These are phyloP conservation scores for Ogataea zsoltii DNA, from an alignment of 805 yeast genomes.

Conservation along the genomic window DNA sequence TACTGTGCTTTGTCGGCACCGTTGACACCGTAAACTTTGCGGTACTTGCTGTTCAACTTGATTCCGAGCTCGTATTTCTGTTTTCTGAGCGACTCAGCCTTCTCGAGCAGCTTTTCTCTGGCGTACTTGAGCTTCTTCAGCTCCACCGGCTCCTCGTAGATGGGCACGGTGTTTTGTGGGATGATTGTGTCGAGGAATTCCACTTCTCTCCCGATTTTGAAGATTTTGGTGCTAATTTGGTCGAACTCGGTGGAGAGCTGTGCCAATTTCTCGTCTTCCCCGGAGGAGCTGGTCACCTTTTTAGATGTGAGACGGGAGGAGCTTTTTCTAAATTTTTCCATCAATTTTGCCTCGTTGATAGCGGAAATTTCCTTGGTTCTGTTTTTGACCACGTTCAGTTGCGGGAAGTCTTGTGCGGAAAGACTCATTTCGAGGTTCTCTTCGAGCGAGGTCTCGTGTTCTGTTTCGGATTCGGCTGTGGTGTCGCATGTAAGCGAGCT, in stretches of 20 bases:
- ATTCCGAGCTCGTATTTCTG: constrained; percentile 34
- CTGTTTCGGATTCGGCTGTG: constrained; percentile 27
- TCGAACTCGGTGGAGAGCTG: constrained; percentile 20
- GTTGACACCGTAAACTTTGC: constrained; percentile 31
- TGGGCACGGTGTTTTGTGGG: constrained; percentile 21
- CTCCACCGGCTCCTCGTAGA: constrained; percentile 23
- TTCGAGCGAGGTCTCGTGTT: constrained; percentile 14
- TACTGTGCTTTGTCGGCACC: constrained; percentile 49
- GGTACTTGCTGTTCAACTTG: constrained; percentile 28
- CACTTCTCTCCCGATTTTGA: constrained; percentile 33
- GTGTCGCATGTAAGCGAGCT: constrained; percentile 24
- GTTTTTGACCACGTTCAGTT: constrained; percentile 20
- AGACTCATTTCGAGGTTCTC: not conserved
- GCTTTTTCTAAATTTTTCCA: constrained; percentile 23
- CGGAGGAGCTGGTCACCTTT: constrained; percentile 14
- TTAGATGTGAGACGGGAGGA: constrained; percentile 30
- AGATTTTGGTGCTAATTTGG: constrained; percentile 22
- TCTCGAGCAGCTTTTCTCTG: constrained; percentile 29
- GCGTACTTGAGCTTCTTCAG: constrained; percentile 32
- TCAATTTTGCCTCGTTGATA: constrained; percentile 16
- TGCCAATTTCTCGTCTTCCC: constrained; percentile 18
- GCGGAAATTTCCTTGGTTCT: constrained; percentile 16
- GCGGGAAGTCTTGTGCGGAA: constrained; percentile 9
- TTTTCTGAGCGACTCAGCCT: constrained; percentile 28
- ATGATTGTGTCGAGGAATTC: constrained; percentile 31